Evolutionary conservation across 2,329 filamentous ascomycete species (phyloP), one percentile per base, ranked within the genome.

Genomic region (Dothideomycetes sp.): DNA sequence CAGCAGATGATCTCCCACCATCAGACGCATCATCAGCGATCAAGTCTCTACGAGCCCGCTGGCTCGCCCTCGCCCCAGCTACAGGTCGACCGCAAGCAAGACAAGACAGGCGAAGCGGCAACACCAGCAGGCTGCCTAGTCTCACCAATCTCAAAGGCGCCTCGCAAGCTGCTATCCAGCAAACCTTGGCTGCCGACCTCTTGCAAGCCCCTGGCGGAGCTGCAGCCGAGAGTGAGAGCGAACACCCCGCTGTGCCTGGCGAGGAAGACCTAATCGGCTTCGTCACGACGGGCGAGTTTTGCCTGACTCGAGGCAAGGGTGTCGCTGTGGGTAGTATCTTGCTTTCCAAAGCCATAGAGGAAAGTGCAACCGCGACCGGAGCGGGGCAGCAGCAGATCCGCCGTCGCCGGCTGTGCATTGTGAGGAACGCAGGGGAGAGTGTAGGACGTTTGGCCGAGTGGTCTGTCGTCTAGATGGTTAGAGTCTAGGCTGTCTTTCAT

Each of bases 221-320:
- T 12, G 16, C 17, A 0, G 53, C 52, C 4, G 50, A 53, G 15
- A 46, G 11, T 10, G 18, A 34, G 17, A 35, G 48, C 0, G 56
- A 61, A 0, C 76, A 84, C 49, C 80, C 81, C 1, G 54, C 77
- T 0, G 77, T 87, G n/a, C 89, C 89, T 0, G 68, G 70, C 8
- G 77, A 78, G 45, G 68, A 73, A 16, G 84, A 95, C 56, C 68
- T 96, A 10, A 75, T 96, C 37, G 91, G 91, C 0, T 98, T 94
- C 56, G 79, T 95, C 17, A 95, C 87, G 2, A 82, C 81, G 1
- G 91, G 89, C 0, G 81, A 84, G 37, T 94, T 81, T 57, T 87
- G 81, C 52, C 71, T 96, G 2, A 74, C 76, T 2, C 76, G 82
- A 47, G 91, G 89, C 0, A 74, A 72, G 48, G 84, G 81, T 1